Evolutionary conservation across 2,329 filamentous ascomycete species (phyloP).

Genomic region (Stagonosporopsis vannaccii): DNA sequence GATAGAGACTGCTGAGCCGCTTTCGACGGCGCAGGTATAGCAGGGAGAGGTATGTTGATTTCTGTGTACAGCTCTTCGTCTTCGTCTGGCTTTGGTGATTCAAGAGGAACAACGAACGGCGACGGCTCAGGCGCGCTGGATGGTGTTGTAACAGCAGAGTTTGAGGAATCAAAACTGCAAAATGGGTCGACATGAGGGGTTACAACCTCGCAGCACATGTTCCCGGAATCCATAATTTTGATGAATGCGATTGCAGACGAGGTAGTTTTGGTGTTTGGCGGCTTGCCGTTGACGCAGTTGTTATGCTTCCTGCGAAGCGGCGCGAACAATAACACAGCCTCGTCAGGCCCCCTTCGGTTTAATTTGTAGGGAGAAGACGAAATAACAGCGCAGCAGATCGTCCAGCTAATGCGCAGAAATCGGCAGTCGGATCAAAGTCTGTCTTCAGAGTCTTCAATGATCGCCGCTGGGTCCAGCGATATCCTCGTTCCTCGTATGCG

Average conservation of each 20-base stretch:
- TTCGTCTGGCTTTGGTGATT: conserved; percentile 19
- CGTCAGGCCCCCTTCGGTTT: conserved; percentile 12
- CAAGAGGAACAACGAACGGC: not conserved
- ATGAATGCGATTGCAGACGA: not conserved
- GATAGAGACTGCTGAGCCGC: conserved; percentile 11
- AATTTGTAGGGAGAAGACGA: conserved; percentile 3
- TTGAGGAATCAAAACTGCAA: conserved; percentile 6
- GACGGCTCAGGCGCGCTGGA: conserved; percentile 1
- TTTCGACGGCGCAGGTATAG: conserved; percentile 22
- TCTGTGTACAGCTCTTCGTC: conserved; percentile 42
- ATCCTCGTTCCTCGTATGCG: conserved; percentile 8
- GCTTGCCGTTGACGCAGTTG: not conserved
- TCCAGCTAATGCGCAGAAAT: not conserved
- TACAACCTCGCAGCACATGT: conserved; percentile 9
- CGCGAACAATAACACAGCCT: conserved; percentile 13
- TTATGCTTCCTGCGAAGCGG: not conserved
- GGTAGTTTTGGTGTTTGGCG: too few relatives aligned
- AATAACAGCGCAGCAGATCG: not conserved
- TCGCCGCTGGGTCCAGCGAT: conserved; percentile 1
- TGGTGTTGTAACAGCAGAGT: conserved; percentile 11
- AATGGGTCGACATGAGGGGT: conserved; percentile 9
- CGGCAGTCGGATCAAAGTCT: not conserved
- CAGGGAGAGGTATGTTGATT: conserved; percentile 44
- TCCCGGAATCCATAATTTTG: conserved; percentile 7
- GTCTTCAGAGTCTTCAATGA: not conserved